A percentile compares a stretch with the other conserved stretches of the same genome.
Evolutionary conservation across 257 asterid species (phyloP).

Genomic region (Agastache rugosa): DNA sequence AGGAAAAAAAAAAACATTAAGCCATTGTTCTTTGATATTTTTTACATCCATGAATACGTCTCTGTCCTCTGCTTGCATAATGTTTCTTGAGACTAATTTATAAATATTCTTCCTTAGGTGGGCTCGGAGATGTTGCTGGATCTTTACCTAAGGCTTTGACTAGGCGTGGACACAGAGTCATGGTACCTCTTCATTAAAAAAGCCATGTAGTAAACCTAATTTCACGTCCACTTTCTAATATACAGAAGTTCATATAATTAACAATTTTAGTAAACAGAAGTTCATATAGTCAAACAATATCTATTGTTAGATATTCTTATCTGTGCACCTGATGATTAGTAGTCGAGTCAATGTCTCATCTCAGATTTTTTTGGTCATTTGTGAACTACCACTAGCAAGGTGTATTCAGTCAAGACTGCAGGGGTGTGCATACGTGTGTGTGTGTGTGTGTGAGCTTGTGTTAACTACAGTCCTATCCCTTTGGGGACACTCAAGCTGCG

Average conservation of each 20-base stretch:
- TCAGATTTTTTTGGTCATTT: background rate
- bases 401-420: slow-evolving; percentile 12
- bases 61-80: background rate
- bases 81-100: slow-evolving; percentile 28
- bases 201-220: background rate
- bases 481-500: no score
- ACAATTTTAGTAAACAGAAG: background rate
- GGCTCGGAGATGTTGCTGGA: slow-evolving; percentile 99
- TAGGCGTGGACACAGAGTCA: slow-evolving; percentile 98
- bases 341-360: background rate
- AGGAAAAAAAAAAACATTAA: background rate
- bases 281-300: background rate
- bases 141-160: slow-evolving; percentile 99
- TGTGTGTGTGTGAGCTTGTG: no score
- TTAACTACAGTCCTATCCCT: no score
- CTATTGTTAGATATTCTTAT: background rate
- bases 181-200: slow-evolving; percentile 59
- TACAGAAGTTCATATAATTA: background rate
- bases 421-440: no score
- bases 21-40: background rate
- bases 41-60: slow-evolving; percentile 7
- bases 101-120: slow-evolving; percentile 60
- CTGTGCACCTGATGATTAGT: slow-evolving; percentile 9
- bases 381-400: slow-evolving; percentile 4
- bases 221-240: background rate